Conservation (phyloP, 805 yeast genomes). For the Yarrowia deformans region DNA sequence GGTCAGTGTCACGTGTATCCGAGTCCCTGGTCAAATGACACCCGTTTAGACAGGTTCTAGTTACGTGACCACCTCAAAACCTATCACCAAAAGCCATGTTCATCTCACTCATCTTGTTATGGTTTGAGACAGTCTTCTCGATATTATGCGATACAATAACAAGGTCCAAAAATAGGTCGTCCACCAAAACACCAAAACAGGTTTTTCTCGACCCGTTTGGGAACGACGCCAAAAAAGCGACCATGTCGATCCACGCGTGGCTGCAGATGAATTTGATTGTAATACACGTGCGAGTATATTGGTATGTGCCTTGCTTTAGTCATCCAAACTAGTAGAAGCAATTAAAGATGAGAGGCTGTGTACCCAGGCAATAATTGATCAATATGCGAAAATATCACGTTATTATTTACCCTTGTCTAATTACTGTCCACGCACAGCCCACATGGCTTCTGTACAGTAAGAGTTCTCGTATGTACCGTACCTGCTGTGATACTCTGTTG, state of each 20-base stretch:
- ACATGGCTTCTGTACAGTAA: background rate
- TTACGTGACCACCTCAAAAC: background rate
- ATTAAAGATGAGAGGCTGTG: too few species aligned
- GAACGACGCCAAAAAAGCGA: background rate
- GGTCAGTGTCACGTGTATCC: background rate
- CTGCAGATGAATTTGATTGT: background rate
- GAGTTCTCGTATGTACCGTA: too few species aligned
- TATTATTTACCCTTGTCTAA: background rate
- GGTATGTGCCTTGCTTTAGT: background rate
- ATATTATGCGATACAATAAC: background rate
- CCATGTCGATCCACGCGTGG: constrained; percentile 4
- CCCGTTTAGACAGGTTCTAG: background rate
- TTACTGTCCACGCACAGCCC: background rate
- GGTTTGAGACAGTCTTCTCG: constrained; percentile 2
- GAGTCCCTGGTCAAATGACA: too few species aligned
- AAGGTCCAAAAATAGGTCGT: constrained; percentile 7
- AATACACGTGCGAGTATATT: too few species aligned
- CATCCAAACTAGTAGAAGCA: background rate
- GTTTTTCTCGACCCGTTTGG: background rate
- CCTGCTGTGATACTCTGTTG: background rate
- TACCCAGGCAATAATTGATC: too few species aligned
- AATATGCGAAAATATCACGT: background rate
- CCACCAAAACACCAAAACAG: background rate
- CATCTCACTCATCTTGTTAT: background rate
- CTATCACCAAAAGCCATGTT: background rate